Evolutionary conservation across 257 asterid species (phyloP), one percentile per base, ranked within the genome.

Genomic region (Nemophila menziesii): DNA sequence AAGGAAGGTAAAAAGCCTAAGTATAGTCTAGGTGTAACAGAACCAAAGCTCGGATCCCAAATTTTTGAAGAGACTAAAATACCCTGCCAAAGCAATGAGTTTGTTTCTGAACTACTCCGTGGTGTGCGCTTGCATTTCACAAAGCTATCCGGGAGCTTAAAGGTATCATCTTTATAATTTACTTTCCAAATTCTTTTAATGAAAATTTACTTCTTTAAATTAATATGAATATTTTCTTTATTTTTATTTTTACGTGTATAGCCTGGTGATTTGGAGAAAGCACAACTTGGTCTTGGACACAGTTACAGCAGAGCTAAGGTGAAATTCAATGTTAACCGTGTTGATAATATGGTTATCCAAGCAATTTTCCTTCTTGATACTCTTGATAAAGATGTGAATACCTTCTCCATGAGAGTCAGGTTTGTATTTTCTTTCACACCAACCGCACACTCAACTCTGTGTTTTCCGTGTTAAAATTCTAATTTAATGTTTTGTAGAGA

Each of bases 221-320:
- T 64, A 15, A 11, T 20, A 36, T 42, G 44, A n/a, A 18, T 18
- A 26, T 22, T 39, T 41, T 43, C 17, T 21, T 6, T 24, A 18
- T 36, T 39, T 24, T 21, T 17, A 33, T n/a, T 41, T 47, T 16
- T 20, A 44, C 48, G 8, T 51, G 20, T 52, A 43, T 68, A 89
- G 98, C 52, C 78, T 29, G 94, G 95, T 37, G 98, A 89, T 65
- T 58, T 84, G 69, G 95, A 75, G 73, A 89, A 80, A 60, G 93
- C 95, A 43, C 98, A 80, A 63, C 98, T 89, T 61, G 98, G 98
- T 41, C 65, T 84, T 50, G 83, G 87, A 27, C 98, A 89, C 65
- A 84, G 95, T 66, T 84, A 84, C 69, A 89, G 98, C 75, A 65
- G 98, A 48, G 92, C 98, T 20, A 89, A 89, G 78, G 95, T 84